phyloP scores from a whole-genome alignment of 2,329 filamentous ascomycete species.

The Pestalotiopsis sp. region DNA sequence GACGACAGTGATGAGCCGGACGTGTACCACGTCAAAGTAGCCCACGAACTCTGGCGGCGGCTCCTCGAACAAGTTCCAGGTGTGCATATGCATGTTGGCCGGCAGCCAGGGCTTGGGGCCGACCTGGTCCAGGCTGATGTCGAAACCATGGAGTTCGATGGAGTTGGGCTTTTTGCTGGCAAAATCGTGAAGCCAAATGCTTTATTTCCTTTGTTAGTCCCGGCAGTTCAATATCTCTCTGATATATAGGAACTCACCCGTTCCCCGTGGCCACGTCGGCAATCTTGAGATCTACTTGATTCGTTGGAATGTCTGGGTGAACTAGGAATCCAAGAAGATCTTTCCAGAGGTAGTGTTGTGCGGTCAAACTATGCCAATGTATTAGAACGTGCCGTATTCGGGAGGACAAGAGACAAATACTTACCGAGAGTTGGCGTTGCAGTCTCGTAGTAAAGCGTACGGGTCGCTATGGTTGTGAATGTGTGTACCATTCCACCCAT shows the following conservation, averaged over 20 bases:
- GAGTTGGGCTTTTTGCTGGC: conserved; percentile 2
- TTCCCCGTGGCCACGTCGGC: conserved; percentile 18
- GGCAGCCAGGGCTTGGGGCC: conserved; percentile 17
- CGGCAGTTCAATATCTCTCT: neutral
- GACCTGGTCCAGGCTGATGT: conserved; percentile 22
- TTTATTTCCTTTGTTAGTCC: neutral
- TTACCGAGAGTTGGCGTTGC: neutral
- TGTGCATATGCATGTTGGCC: conserved; percentile 20
- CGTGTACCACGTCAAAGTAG: conserved; percentile 20
- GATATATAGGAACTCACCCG: conserved; percentile 5
- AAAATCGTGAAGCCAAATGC: conserved; percentile 19
- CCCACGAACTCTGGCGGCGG: conserved; percentile 15
- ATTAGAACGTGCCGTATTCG: neutral
- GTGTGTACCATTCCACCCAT: neutral
- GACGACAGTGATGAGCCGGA: conserved; percentile 19
- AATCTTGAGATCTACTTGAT: conserved; percentile 11
- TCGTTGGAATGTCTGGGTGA: conserved; percentile 16
- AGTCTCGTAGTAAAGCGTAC: neutral
- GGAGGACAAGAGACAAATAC: neutral
- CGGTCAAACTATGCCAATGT: conserved; percentile 8
- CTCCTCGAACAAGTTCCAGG: conserved; percentile 21
- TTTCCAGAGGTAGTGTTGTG: conserved; percentile 17
- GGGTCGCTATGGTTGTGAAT: neutral
- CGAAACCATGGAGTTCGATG: conserved; percentile 19
- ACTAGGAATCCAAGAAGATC: conserved; percentile 18